Base-by-base conservation (phyloP, 1,139 yeast species). In the Wickerhamomyces sp. region DNA sequence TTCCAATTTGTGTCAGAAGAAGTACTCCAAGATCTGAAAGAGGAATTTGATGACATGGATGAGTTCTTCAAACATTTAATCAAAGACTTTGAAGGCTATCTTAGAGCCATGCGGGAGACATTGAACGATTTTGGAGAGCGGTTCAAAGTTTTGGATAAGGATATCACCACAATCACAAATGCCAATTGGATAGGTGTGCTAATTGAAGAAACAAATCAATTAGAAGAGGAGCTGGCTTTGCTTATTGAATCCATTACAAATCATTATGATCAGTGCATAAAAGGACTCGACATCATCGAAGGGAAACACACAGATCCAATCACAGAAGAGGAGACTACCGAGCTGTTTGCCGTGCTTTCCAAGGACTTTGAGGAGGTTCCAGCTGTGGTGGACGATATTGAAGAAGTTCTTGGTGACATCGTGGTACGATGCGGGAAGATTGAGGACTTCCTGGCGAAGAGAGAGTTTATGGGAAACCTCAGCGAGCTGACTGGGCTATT, bases 221-320 rank as follows among this genome's bases (percentile, higher is more conserved):
- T 81, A 37, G 95, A 87, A 36, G 69, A 70, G 40, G 93, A 84
- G 37, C 68, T 87, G 57, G 93, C 86, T 0, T 68, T 72, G 8
- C 62, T 83, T 15, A 61, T 88, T 24, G 80, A 78, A 40, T 78
- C 88, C 52, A 61, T 88, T 25, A 82, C 95, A 6, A 74, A 76
- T 36, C 96, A 88, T 58, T 86, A 78, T 46, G 96, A 87, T 54
- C 88, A 84, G 51, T 84, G 95, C 46, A 46, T 61, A 4, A 65
- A 71, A 31, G 79, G 61, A 3, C 36, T 45, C 16, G 48, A 45
- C 11, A 37, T 62, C 2, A 42, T 61, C 10, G 46, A 52, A n/a
- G 56, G 56, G n/a, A 41, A 49, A 3, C 26, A 25, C 17, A 25
- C 38, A 5, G 29, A 44, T 2, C 24, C 43, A 2, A 35, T 46